These are phyloP conservation scores for Hypholoma fasciculare DNA, from an alignment of 768 basidiomycete genomes.

Conservation along the genomic window DNA sequence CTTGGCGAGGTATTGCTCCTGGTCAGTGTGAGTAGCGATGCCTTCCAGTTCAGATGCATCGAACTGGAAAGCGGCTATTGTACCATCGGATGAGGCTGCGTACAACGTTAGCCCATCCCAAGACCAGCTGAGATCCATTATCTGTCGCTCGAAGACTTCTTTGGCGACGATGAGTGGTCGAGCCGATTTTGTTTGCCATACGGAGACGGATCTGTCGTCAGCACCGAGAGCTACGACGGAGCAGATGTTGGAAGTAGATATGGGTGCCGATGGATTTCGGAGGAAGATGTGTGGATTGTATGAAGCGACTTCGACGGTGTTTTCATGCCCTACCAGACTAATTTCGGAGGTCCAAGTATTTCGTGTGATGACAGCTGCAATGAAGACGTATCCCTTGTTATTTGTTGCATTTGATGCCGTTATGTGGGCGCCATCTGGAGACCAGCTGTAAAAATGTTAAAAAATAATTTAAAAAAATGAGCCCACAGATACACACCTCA, in stretches of 20 bases:
- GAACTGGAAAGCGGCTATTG: slow-evolving; percentile 87
- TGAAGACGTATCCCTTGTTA: slow-evolving; percentile 94
- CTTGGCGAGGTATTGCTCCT: slow-evolving; percentile 78
- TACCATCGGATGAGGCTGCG: slow-evolving; percentile 95
- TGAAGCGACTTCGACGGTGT: slow-evolving; percentile 94
- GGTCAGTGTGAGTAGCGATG: slow-evolving; percentile 70
- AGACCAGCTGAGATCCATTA: slow-evolving; percentile 97
- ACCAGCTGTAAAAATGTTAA: slow-evolving; percentile 71
- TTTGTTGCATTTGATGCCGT: slow-evolving; percentile 98
- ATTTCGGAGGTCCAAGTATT: slow-evolving; percentile 90
- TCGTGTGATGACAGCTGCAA: slow-evolving; percentile 92
- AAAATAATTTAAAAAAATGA: not conserved
- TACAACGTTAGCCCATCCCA: slow-evolving; percentile 91
- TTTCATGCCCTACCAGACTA: slow-evolving; percentile 94
- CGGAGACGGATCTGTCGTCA: slow-evolving; percentile 89
- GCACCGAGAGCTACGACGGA: slow-evolving; percentile 93
- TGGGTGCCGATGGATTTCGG: slow-evolving; percentile 63
- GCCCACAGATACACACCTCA: slow-evolving; percentile 55
- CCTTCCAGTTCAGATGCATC: slow-evolving; percentile 79
- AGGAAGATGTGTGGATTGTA: slow-evolving; percentile 97
- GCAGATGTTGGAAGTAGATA: slow-evolving; percentile 82
- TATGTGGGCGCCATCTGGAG: slow-evolving; percentile 98
- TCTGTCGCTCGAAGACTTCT: slow-evolving; percentile 92
- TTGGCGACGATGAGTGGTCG: slow-evolving; percentile 91
- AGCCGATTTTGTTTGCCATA: slow-evolving; percentile 95